Evolutionary conservation across 2,329 filamentous ascomycete genomes (phyloP).

Genomic region (Sporothrix brasiliensis): DNA sequence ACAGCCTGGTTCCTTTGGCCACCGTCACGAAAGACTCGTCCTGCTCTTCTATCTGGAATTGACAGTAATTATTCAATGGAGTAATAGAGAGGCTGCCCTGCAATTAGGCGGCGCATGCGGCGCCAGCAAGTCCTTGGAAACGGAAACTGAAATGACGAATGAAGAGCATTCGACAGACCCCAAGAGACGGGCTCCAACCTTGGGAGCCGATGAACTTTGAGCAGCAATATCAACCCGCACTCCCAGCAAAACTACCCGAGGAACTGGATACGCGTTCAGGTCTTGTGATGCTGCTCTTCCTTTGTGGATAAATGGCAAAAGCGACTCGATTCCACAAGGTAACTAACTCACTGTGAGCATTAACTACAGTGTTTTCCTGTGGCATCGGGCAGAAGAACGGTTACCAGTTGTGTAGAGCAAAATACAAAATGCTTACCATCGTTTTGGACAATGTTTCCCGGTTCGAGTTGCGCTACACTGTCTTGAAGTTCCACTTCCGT

Average conservation of each 20-base stretch:
- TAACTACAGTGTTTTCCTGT: not conserved
- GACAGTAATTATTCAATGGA: not conserved
- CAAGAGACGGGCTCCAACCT: not conserved
- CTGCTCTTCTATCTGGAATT: not conserved
- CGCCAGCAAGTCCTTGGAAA: conserved; percentile 9
- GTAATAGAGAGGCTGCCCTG: not conserved
- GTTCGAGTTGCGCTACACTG: not conserved
- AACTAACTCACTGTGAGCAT: not conserved
- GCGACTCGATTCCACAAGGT: not conserved
- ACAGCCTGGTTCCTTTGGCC: not conserved
- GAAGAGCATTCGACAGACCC: not conserved
- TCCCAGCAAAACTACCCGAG: conserved; percentile 1
- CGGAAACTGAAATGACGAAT: too few species aligned
- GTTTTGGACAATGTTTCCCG: not conserved
- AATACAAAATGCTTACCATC: not conserved
- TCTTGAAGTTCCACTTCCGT: not conserved
- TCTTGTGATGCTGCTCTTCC: not conserved
- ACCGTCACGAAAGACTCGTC: not conserved
- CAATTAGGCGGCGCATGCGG: conserved; percentile 12
- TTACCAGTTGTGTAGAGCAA: not conserved
- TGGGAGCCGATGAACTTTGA: not conserved
- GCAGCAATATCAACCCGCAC: conserved; percentile 4
- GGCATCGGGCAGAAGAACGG: not conserved
- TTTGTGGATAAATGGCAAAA: conserved; percentile 14
- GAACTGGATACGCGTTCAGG: conserved; percentile 9